A percentile compares a stretch with the other conserved stretches of the same genome.
These are phyloP conservation scores for Malania oleifera DNA, from an alignment of 164 flowering plant genomes.

Conservation along the genomic window DNA sequence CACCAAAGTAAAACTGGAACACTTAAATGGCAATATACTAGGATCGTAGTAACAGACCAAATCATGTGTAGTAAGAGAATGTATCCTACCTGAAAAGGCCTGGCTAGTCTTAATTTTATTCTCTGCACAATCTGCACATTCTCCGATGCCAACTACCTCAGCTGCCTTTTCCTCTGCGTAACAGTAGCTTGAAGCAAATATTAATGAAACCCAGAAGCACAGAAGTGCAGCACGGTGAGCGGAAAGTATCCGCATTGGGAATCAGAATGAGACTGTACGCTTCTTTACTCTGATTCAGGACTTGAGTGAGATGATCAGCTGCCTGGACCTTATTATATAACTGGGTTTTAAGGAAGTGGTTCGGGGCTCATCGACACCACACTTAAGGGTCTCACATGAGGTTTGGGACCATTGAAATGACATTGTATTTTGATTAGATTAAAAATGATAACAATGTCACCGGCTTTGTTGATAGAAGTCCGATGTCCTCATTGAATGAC, in stretches of 20 bases:
- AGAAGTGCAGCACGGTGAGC: constrained; percentile 21
- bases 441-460: constrained; percentile 18
- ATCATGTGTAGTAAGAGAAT: background rate
- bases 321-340: constrained; percentile 17
- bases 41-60: too few species aligned
- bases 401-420: constrained; percentile 21
- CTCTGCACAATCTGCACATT: constrained; percentile 62
- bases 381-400: constrained; percentile 41
- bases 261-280: background rate
- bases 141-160: constrained; percentile 66
- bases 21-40: too few species aligned
- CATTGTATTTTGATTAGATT: background rate
- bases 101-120: constrained; percentile 40
- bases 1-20: too few species aligned
- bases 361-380: constrained; percentile 20
- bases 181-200: constrained; percentile 31
- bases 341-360: background rate
- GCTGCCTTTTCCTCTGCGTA: constrained; percentile 32
- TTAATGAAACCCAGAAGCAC: constrained; percentile 30
- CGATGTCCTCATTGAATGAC: constrained; percentile 40
- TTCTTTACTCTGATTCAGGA: background rate
- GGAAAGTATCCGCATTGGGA: constrained; percentile 34
- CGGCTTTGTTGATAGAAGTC: constrained; percentile 6
- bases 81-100: constrained; percentile 59
- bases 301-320: constrained; percentile 1